Base-by-base conservation (phyloP, 1,139 yeast genomes). In the Candida sp. region DNA sequence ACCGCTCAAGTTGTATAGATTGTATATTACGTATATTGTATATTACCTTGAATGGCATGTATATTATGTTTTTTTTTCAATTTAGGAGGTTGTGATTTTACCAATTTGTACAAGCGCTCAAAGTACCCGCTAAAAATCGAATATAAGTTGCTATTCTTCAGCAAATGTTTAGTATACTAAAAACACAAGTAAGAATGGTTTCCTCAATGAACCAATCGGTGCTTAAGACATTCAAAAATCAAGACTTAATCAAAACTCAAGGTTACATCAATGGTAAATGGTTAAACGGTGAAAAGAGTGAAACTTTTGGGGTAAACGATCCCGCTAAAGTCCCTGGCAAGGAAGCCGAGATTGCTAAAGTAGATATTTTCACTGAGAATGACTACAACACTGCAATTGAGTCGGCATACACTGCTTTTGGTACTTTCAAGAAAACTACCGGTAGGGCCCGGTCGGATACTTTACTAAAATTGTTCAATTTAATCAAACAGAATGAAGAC, bases 401-500 rank as follows among this genome's bases (percentile, higher is more conserved):
- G 3, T 53, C 58, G 8, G 81, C 81, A 1, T 49, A 61, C 21
- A 48, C 45, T 0, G 65, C 79, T 0, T 76, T 75, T 49, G 45
- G 55, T 32, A 36, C 54, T 21, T 75, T 68, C 56, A 66, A 64
- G 42, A 59, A 56, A 38, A 67, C 78, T 3, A 60, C 73, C 1
- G 71, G 70, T 5, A 63, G 75, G 21, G 60, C 64, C 33, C 57
- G 80, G 43, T 65, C 76, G 1, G 68, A 63, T 12, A 53, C 73
- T 39, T 59, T 76, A 38, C 50, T 55, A 41, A 64, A 64, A 39
- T 54, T 75, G 43, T 79, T 78, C 60, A 68, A 75, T 32, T 69
- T 86, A 44, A 78, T 87, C 76, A 62, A 76, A 29, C 85, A 81
- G 45, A 82, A 88, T 60, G 69, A 69, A 41, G 86, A 84, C 11